Conservation (phyloP, 306 rosid species). For the Cercis canadensis region DNA sequence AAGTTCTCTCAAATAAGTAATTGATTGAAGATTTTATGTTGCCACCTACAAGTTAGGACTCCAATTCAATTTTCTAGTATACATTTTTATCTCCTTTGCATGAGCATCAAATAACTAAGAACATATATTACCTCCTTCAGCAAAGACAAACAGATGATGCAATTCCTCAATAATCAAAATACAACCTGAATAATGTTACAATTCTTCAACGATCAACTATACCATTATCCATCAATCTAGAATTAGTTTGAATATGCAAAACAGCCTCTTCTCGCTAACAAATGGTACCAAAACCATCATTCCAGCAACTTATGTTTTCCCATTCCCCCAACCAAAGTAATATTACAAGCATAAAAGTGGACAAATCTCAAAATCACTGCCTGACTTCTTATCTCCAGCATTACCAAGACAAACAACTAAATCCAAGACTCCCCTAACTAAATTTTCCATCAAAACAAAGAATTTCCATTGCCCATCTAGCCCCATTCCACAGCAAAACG, state of each 20-base stretch:
- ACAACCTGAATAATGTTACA: slow-evolving; percentile 26
- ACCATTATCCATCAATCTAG: slow-evolving; percentile 28
- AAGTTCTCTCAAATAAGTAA: too few species aligned
- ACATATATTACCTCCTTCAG: too few species aligned
- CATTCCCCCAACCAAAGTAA: slow-evolving; percentile 38
- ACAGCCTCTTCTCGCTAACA: slow-evolving; percentile 15
- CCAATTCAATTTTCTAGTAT: too few species aligned
- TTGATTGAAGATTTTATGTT: too few species aligned
- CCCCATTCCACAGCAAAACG: slow-evolving; percentile 36
- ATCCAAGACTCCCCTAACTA: slow-evolving; percentile 38
- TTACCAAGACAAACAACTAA: slow-evolving; percentile 35
- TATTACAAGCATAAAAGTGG: slow-evolving; percentile 38
- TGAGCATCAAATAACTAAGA: too few species aligned
- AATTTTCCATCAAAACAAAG: slow-evolving; percentile 32
- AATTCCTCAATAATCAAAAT: background rate
- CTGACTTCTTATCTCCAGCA: slow-evolving; percentile 27
- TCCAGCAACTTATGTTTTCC: slow-evolving; percentile 29
- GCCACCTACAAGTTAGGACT: too few species aligned
- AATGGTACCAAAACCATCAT: slow-evolving; percentile 20
- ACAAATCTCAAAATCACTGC: slow-evolving; percentile 16
- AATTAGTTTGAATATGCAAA: slow-evolving; percentile 32
- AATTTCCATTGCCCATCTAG: slow-evolving; percentile 44
- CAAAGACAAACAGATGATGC: too few species aligned
- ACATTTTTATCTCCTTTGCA: too few species aligned
- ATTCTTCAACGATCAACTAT: slow-evolving; percentile 29